Percentiles rank a stretch among this genome's conserved stretches.
Conservation (phyloP, 1,284 basidiomycete species). For the Neonothopanus nambi region DNA sequence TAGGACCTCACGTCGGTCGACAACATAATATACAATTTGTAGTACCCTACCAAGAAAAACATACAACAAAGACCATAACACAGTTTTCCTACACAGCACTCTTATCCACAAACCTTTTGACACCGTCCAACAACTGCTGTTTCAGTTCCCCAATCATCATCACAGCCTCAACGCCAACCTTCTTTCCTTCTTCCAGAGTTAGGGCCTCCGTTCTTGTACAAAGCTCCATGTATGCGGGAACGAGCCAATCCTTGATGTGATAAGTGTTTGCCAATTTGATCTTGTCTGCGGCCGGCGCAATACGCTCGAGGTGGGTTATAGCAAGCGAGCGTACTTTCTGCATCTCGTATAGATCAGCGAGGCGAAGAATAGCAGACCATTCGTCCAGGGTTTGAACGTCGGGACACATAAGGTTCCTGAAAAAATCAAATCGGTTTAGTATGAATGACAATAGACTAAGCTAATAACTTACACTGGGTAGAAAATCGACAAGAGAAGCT, state of each 20-base stretch:
- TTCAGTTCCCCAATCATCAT: conserved; percentile 25
- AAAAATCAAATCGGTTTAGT: neutral
- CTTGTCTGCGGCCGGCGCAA: conserved; percentile 33
- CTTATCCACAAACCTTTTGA: neutral
- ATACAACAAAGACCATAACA: too few species aligned
- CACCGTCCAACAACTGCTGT: neutral
- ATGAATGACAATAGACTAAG: neutral
- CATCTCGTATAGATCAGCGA: conserved; percentile 35
- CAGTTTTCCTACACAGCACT: neutral
- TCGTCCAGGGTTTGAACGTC: conserved; percentile 33
- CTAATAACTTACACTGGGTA: conserved; percentile 33
- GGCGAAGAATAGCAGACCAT: conserved; percentile 39
- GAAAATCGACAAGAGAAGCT: conserved; percentile 27
- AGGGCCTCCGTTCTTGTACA: conserved; percentile 29
- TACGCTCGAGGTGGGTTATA: conserved; percentile 29
- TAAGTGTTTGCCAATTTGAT: conserved; percentile 34
- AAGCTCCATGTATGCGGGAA: conserved; percentile 35
- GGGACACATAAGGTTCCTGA: conserved; percentile 29
- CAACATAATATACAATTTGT: too few species aligned
- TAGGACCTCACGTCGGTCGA: too few species aligned
- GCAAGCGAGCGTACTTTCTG: conserved; percentile 32
- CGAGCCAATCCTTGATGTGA: conserved; percentile 32
- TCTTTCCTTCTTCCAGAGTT: conserved; percentile 30
- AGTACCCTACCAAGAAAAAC: too few species aligned
- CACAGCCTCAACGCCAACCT: conserved; percentile 13